Evolutionary conservation across 1,284 basidiomycete species (phyloP).

Genomic region (Pseudozyma tsukubaensis): DNA sequence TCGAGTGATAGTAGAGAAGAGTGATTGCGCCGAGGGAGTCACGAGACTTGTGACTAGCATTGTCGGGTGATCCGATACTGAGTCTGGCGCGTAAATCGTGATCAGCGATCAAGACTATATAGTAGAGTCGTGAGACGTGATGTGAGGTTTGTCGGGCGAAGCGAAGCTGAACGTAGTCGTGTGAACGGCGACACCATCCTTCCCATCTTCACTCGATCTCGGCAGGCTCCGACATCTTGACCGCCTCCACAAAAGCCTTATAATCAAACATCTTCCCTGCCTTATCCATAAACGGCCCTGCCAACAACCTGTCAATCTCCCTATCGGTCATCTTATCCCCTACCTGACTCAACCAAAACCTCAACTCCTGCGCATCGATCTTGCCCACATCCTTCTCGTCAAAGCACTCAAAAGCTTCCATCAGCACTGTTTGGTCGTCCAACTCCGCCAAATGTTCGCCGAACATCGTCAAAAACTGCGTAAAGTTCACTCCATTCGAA

Average conservation of each 20-base stretch:
- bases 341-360: constrained; percentile 62
- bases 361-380: constrained; percentile 56
- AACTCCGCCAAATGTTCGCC: constrained; percentile 59
- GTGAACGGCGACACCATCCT: too few species aligned
- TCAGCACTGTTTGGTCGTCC: constrained; percentile 57
- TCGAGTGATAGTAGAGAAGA: too few species aligned
- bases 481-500: constrained; percentile 63
- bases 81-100: too few species aligned
- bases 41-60: too few species aligned
- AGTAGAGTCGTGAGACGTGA: too few species aligned
- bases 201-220: constrained; percentile 58
- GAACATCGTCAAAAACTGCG: constrained; percentile 67
- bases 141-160: too few species aligned
- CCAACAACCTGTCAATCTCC: constrained; percentile 59
- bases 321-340: constrained; percentile 62
- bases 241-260: constrained; percentile 65
- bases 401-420: constrained; percentile 67
- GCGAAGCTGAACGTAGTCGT: not conserved
- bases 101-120: too few species aligned
- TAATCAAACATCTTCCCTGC: constrained; percentile 63
- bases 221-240: constrained; percentile 65
- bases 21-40: too few species aligned
- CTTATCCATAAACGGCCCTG: constrained; percentile 63
- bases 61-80: too few species aligned
- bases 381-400: constrained; percentile 65